These are phyloP conservation scores for Auricularia auricula-judae DNA, from an alignment of 768 basidiomycete genomes.

Conservation along the genomic window DNA sequence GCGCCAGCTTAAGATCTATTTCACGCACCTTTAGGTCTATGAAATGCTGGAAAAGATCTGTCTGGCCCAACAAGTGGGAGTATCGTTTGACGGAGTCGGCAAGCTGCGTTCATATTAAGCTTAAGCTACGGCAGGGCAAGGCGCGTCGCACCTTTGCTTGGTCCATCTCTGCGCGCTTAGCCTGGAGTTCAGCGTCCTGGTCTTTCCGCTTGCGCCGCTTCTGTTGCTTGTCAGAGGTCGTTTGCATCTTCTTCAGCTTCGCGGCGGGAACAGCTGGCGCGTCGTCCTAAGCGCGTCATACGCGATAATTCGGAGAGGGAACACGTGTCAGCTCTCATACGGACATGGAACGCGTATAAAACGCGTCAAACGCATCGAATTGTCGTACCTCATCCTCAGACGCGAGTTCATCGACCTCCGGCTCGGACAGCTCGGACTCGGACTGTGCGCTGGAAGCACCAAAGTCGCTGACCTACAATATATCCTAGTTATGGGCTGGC, in stretches of 20 bases:
- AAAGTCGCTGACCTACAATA: constrained; percentile 48
- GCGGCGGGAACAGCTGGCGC: constrained; percentile 26
- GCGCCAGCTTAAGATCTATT: neutral
- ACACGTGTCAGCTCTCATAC: constrained; percentile 14
- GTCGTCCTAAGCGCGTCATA: constrained; percentile 13
- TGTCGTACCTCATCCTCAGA: constrained; percentile 29
- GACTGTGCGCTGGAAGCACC: constrained; percentile 51
- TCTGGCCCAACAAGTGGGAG: constrained; percentile 95
- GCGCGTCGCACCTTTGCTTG: constrained; percentile 59
- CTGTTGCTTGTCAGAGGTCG: constrained; percentile 27
- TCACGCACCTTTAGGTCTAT: constrained; percentile 80
- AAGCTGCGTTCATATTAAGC: constrained; percentile 37
- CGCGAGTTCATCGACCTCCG: constrained; percentile 49
- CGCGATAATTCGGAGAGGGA: constrained; percentile 17
- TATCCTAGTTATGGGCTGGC: constrained; percentile 17
- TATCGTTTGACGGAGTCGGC: constrained; percentile 93
- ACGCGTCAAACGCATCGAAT: constrained; percentile 4
- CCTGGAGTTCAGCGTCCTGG: constrained; percentile 58
- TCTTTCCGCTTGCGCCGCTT: constrained; percentile 50
- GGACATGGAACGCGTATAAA: constrained; percentile 10
- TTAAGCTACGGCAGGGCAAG: neutral
- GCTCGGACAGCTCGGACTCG: constrained; percentile 34
- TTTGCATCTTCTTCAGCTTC: constrained; percentile 24
- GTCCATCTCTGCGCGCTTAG: constrained; percentile 74
- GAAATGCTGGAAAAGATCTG: constrained; percentile 96